Evolutionary conservation across 2,329 filamentous ascomycete genomes (phyloP).

Genomic region (Cercospora sojina): DNA sequence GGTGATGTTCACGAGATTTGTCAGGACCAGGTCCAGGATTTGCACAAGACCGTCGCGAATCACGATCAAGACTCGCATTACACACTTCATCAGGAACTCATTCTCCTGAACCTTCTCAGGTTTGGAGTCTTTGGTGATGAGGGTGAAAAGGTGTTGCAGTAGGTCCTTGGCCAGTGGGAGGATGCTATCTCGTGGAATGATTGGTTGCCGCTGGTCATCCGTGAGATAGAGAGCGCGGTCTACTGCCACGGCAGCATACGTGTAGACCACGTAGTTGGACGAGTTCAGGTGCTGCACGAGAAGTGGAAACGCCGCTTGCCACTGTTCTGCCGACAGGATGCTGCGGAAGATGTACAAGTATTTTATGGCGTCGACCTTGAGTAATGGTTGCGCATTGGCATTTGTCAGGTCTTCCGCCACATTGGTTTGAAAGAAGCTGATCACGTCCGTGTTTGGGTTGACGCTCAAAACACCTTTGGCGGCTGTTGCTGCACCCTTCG

Average conservation of each 20-base stretch:
- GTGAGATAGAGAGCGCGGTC: slow-evolving; percentile 85
- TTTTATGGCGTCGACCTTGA: slow-evolving; percentile 98
- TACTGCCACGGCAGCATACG: slow-evolving; percentile 94
- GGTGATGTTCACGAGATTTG: slow-evolving; percentile 84
- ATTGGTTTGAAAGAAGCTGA: slow-evolving; percentile 92
- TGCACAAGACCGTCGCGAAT: slow-evolving; percentile 77
- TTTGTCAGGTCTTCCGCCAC: slow-evolving; percentile 83
- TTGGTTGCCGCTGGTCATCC: slow-evolving; percentile 69
- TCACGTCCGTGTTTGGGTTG: slow-evolving; percentile 72
- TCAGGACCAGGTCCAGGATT: slow-evolving; percentile 74
- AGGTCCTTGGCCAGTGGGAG: slow-evolving; percentile 81
- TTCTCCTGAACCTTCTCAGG: slow-evolving; percentile 97
- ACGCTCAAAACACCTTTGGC: slow-evolving; percentile 87
- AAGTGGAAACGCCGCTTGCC: slow-evolving; percentile 84
- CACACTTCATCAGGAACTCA: slow-evolving; percentile 96
- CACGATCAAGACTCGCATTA: slow-evolving; percentile 95
- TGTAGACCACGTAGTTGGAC: slow-evolving; percentile 93
- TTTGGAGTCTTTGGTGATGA: slow-evolving; percentile 80
- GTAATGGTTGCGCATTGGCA: slow-evolving; percentile 72
- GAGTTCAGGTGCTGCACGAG: slow-evolving; percentile 89
- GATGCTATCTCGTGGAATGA: slow-evolving; percentile 79
- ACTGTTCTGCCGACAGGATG: slow-evolving; percentile 86
- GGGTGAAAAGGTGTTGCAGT: slow-evolving; percentile 81
- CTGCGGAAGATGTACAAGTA: slow-evolving; percentile 96
- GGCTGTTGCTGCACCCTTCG: slow-evolving; percentile 83